phyloP scores from a whole-genome alignment of 768 basidiomycete species.

The Leccinum variicolor region DNA sequence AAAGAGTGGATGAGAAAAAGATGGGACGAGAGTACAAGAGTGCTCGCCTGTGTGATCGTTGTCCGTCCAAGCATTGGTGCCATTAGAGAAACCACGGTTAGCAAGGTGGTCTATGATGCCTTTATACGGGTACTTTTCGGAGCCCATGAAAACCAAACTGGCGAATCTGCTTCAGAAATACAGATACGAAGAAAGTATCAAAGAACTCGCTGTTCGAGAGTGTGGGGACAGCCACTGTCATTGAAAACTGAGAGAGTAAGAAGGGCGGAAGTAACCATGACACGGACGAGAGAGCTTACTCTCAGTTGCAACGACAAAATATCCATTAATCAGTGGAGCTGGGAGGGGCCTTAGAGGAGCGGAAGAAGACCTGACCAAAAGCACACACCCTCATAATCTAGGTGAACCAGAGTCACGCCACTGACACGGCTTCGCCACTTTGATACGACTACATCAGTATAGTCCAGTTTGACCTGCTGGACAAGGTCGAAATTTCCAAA shows the following conservation, averaged over 20 bases:
- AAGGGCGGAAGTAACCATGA: background rate
- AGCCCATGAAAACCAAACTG: slow-evolving; percentile 93
- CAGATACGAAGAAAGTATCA: background rate
- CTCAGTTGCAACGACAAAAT: slow-evolving; percentile 88
- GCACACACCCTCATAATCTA: slow-evolving; percentile 81
- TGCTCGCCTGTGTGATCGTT: slow-evolving; percentile 69
- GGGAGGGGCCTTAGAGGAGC: slow-evolving; percentile 15
- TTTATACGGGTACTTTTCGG: slow-evolving; percentile 93
- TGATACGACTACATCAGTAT: slow-evolving; percentile 73
- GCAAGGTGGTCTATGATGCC: slow-evolving; percentile 94
- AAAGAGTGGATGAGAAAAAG: background rate
- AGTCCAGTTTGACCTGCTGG: slow-evolving; percentile 71
- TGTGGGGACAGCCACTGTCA: slow-evolving; percentile 94
- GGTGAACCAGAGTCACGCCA: slow-evolving; percentile 86
- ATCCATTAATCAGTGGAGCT: slow-evolving; percentile 90
- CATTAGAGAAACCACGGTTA: slow-evolving; percentile 88
- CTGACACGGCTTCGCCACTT: slow-evolving; percentile 88
- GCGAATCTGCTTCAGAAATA: slow-evolving; percentile 1
- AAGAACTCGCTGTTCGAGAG: slow-evolving; percentile 81
- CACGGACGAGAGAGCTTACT: slow-evolving; percentile 45
- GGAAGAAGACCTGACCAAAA: background rate
- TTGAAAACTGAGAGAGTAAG: slow-evolving; percentile 65
- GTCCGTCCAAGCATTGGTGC: slow-evolving; percentile 97
- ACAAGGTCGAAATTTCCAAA: slow-evolving; percentile 85
- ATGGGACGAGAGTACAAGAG: background rate